Evolutionary conservation across 2,329 filamentous ascomycete species (phyloP), one percentile per base, ranked within the genome.

Genomic region (Chaetomiaceae sp.): DNA sequence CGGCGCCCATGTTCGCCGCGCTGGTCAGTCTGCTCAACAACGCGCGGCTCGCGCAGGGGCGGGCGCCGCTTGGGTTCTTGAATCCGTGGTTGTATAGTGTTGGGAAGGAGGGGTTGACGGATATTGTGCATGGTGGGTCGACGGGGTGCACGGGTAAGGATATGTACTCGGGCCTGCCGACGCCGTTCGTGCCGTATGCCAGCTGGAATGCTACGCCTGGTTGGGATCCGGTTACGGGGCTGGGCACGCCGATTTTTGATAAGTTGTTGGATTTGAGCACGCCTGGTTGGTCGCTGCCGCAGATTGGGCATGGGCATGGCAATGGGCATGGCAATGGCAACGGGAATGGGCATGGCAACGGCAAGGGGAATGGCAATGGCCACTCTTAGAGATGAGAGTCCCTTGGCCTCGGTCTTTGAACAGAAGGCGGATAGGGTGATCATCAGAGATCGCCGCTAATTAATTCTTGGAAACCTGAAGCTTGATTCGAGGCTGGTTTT

Each of bases 1-100:
- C 67, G 1, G 63, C 68, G 1, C 72, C 72, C 0, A 62, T 69
- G 0, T 69, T 73, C 30, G 70, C 71, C 1, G 64, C 66, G 1
- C 62, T 75, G 14, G 61, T 75, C 13, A 66, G 67, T 1, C 63
- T 72, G 2, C 65, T 73, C 33, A 74, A 74, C 40, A 69, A 71
- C 33, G 70, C 70, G 39, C 63, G 70, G 12, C 55, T 70, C 17
- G 65, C 62, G 5, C 54, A 60, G 19, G 65, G 64, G 1, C 62
- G 63, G 57, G 40, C 62, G 1, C 62, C 69, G 2, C 61, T 74
- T 10, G 71, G 72, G 0, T 75, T 73, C 51, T 58, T 74, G 1
- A 74, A 74, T 50, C 71, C 71, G 1, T 65, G 61, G 59, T 54
- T 69, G 21, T 70, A 70, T 17, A 51, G 38, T 12, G 16, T 21